Base-by-base conservation (phyloP, 768 basidiomycete genomes). In the Podaxis pistillaris region DNA sequence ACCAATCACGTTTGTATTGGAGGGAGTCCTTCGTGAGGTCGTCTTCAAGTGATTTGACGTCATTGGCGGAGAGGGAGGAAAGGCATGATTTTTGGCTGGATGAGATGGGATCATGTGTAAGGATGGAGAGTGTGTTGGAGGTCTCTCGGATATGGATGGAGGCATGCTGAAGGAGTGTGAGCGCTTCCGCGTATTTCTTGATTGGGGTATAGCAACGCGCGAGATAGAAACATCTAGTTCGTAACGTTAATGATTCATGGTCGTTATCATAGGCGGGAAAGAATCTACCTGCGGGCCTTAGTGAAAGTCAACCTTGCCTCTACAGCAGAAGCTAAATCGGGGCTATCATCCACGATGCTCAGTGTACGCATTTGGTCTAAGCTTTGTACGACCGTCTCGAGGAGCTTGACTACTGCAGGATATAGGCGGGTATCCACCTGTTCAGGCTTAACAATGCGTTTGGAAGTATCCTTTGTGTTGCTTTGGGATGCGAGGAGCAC, bases 331-430 rank as follows among this genome's bases (percentile, higher is more conserved):
- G 88, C 84, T 4, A 97, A 81, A 65, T 94, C 92, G 0, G 93
- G 88, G 68, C 87, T 92, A 72, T 94, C 93, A 68, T 96, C 93
- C 13, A 96, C 91, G 41, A 94, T 84, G 57, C 86, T 91, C 61
- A 97, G 78, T 5, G 84, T 84, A 28, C 91, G 81, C 86, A 96
- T 91, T 73, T 94, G 92, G 58, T 86, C 85, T 50, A 97, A 76
- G 69, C 89, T 90, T 75, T 96, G 94, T 19, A 96, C 74, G 33
- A 93, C 82, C 2, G 91, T 89, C 73, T 97, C 95, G 47, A 93
- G 84, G 9, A 93, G 77, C 74, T 96, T 96, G 72, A 97, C 89
- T 7, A 96, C 80, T 0, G 91, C 94, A 5, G 94, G 93, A 69
- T 86, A 92, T n/a, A 90, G 76, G 56, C 91, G 83, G 24, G 79